phyloP scores from a whole-genome alignment of 306 rosid species.

The Alnus glutinosa region DNA sequence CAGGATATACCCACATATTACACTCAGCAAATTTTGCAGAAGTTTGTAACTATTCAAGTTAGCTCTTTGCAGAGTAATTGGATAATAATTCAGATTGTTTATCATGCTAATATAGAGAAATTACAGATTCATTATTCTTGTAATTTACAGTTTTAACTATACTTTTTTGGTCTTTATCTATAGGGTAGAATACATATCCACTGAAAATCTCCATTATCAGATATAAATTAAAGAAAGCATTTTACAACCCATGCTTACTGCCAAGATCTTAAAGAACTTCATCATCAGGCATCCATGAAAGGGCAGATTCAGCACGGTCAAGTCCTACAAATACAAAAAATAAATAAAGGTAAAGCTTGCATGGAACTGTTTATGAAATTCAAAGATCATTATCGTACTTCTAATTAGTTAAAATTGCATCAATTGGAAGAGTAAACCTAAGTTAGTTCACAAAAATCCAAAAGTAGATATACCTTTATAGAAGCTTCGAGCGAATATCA shows the following conservation, averaged over 20 bases:
- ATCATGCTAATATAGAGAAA: too few species aligned
- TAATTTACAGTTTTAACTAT: not conserved
- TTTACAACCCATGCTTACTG: conserved; percentile 4
- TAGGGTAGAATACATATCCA: not conserved
- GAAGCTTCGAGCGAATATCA: not conserved
- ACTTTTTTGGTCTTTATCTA: conserved; percentile 1
- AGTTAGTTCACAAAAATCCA: not conserved
- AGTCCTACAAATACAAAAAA: conserved; percentile 19
- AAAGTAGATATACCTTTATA: not conserved
- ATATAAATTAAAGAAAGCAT: not conserved
- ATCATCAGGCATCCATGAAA: conserved; percentile 22
- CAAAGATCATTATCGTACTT: not conserved
- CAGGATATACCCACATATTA: too few species aligned
- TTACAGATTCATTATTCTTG: not conserved
- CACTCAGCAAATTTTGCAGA: too few species aligned
- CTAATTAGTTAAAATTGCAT: not conserved
- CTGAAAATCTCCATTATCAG: not conserved
- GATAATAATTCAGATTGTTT: too few species aligned
- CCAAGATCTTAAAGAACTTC: conserved; percentile 26
- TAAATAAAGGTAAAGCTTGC: not conserved
- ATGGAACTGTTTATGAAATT: too few species aligned
- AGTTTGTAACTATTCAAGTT: too few species aligned
- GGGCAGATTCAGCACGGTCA: conserved; percentile 8
- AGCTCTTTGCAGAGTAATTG: too few species aligned
- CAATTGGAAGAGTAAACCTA: not conserved